Evolutionary conservation across 129 eudicot genomes (phyloP).

Genomic region (Helichrysum umbraculigerum): DNA sequence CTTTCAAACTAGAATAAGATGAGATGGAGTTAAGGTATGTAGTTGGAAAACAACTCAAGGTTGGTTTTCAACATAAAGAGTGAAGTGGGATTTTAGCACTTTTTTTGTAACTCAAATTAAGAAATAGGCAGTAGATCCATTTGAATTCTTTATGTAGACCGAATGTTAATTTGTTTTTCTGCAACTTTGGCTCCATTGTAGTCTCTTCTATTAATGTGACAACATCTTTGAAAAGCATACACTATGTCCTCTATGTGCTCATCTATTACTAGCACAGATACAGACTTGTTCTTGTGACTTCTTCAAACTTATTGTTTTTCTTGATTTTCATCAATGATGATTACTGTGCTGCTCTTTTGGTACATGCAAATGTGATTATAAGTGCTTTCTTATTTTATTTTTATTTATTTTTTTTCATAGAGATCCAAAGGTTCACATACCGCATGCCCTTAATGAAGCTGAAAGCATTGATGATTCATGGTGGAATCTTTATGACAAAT

Average conservation of each 20-base stretch:
- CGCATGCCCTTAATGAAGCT: slow-evolving; percentile 36
- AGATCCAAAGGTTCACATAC: slow-evolving; percentile 32
- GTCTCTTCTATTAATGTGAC: background rate
- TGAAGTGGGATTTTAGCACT: background rate
- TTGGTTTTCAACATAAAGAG: background rate
- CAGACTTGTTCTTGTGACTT: slow-evolving; percentile 10
- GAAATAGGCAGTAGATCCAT: background rate
- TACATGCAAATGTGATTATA: slow-evolving; percentile 7
- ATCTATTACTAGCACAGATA: background rate
- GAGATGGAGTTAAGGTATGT: background rate
- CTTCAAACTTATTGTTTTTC: slow-evolving; percentile 1
- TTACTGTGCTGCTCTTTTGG: slow-evolving; percentile 10
- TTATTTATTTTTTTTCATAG: slow-evolving; percentile 28
- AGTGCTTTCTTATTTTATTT: slow-evolving; percentile 1
- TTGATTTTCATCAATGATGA: slow-evolving; percentile 15
- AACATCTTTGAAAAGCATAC: background rate
- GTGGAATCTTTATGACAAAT: slow-evolving; percentile 88
- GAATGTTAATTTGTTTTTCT: background rate
- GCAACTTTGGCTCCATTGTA: background rate
- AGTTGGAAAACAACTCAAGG: background rate
- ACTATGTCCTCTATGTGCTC: slow-evolving; percentile 1
- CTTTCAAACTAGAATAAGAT: background rate
- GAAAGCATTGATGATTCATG: slow-evolving; percentile 62
- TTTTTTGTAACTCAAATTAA: background rate
- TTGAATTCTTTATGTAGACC: background rate